These are phyloP conservation scores for Arachis monticola DNA, from an alignment of 331 rosid species.

Conservation along the genomic window DNA sequence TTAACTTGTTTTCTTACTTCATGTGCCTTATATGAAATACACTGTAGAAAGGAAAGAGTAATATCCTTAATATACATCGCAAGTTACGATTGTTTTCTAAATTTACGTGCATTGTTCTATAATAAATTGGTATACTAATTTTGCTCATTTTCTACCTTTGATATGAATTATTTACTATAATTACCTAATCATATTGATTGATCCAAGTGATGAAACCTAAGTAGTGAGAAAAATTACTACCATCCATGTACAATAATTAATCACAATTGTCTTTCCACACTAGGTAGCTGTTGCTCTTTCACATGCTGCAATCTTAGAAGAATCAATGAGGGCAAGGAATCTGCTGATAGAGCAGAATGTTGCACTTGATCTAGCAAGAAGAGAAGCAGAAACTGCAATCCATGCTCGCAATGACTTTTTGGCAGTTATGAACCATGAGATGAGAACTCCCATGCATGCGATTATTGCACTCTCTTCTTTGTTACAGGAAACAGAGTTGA, in stretches of 20 bases:
- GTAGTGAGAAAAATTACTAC: neutral
- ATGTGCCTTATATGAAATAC: too few relatives aligned
- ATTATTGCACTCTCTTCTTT: slow-evolving; percentile 95
- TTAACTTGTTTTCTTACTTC: too few relatives aligned
- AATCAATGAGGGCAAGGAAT: slow-evolving; percentile 98
- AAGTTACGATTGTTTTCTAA: slow-evolving; percentile 11
- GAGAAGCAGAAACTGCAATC: slow-evolving; percentile 99
- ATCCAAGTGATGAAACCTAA: neutral
- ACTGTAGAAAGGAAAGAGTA: neutral
- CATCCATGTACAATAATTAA: too few relatives aligned
- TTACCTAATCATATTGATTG: slow-evolving; percentile 4
- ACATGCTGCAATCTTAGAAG: slow-evolving; percentile 98
- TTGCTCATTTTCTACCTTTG: neutral
- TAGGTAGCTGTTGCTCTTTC: slow-evolving; percentile 99
- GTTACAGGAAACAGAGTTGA: slow-evolving; percentile 89
- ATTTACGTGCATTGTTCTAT: neutral
- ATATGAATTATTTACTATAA: slow-evolving; percentile 4
- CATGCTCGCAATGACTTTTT: slow-evolving; percentile 98
- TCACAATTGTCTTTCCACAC: slow-evolving; percentile 26
- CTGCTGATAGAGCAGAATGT: slow-evolving; percentile 89
- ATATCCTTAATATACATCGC: slow-evolving; percentile 4
- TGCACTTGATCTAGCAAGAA: slow-evolving; percentile 94
- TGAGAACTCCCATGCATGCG: slow-evolving; percentile 99
- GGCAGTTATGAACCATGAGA: slow-evolving; percentile 99
- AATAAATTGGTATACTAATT: neutral